Evolutionary conservation across 2,329 filamentous ascomycete genomes (phyloP), one percentile per base, ranked within the genome.

Genomic region (Penicillium sp.): DNA sequence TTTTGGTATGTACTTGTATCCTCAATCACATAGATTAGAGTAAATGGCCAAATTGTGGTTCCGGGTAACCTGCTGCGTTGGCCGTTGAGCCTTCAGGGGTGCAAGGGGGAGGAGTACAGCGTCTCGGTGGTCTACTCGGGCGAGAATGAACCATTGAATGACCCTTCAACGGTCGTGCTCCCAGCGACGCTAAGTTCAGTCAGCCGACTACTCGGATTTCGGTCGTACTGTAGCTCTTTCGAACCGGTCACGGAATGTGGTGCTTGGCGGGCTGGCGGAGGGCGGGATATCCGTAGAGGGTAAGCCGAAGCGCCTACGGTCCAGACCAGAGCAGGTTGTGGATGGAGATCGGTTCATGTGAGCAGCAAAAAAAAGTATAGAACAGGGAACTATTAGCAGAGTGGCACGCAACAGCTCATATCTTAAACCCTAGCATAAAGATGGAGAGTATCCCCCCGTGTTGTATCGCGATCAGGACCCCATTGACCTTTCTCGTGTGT

Each of bases 231-330:
- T 49, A 6, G 28, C 31, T 35, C 5, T 43, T 47, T 17, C 43
- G 5, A 31, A 15, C 43, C 25, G 25, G 51, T 41, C 54, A 25
- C 38, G 48, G 49, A 58, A 58, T 55, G 56, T 17, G 43, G 65
- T 67, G 35, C 61, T 59, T 66, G 61, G 62, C 68, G 51, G 43
- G 20, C 25, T 31, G 14, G 6, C 4, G 25, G 12, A 53, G 67
- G 71, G 63, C 62, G 69, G 71, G 63, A 72, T 69, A 58, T 55
- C 72, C 71, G 43, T 50, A 71, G 60, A 68, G 35, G 69, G 72
- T 69, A 74, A 74, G 55, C 72, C 72, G 72, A 71, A 63, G 58
- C 58, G 63, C 63, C 57, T 59, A 20, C n/a, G 56, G 63, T 63
- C 64, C 66, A 68, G 68, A 65, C 63, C 61, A 50, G 41, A 57